phyloP scores from a whole-genome alignment of 2,329 filamentous ascomycete species.

The Aspergillus alliaceus region DNA sequence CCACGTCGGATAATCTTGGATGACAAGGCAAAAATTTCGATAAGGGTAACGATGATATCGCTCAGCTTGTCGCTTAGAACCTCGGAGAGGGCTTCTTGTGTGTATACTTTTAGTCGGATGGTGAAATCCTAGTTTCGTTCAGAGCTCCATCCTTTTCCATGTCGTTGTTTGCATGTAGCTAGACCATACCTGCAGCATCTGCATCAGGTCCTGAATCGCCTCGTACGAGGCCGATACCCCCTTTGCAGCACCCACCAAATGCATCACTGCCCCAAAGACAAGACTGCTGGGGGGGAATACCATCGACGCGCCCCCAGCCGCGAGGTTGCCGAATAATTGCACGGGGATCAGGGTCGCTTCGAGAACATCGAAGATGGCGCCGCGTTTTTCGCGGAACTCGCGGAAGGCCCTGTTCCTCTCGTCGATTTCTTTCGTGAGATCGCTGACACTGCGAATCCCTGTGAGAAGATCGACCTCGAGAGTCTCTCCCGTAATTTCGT shows the following conservation, averaged over 20 bases:
- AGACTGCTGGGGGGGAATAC: conserved; percentile 11
- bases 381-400: conserved; percentile 13
- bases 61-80: conserved; percentile 38
- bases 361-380: conserved; percentile 8
- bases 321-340: conserved; percentile 11
- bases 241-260: conserved; percentile 47
- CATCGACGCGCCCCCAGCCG: conserved; percentile 10
- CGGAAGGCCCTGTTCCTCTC: conserved; percentile 7
- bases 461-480: conserved; percentile 3
- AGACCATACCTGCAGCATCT: conserved; percentile 26
- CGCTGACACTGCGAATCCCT: conserved; percentile 5
- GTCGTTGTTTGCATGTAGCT: too few species aligned
- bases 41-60: conserved; percentile 45
- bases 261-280: conserved; percentile 43
- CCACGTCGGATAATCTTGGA: conserved; percentile 45
- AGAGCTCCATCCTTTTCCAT: too few species aligned
- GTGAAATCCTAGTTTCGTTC: too few species aligned
- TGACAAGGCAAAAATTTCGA: conserved; percentile 49
- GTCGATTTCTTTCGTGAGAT: conserved; percentile 9
- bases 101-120: conserved; percentile 10
- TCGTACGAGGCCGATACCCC: conserved; percentile 50
- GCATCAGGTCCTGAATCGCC: conserved; percentile 47
- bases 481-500: conserved; percentile 8
- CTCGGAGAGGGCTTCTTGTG: conserved; percentile 1
- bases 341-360: conserved; percentile 8